phyloP scores from a whole-genome alignment of 768 basidiomycete species.

The Leucocoprinus leucothites region DNA sequence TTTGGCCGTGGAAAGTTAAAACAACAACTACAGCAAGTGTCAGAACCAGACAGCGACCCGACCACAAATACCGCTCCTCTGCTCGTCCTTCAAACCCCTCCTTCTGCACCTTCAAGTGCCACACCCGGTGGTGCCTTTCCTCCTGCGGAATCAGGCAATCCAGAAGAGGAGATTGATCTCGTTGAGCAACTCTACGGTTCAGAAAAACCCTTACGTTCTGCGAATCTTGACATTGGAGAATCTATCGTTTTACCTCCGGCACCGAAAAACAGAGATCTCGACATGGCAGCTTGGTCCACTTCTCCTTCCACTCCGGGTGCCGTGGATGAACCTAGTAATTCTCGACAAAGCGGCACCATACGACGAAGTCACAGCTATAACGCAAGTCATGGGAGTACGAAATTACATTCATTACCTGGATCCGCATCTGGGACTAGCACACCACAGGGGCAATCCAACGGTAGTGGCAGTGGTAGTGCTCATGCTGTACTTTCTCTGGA shows the following conservation, averaged over 20 bases:
- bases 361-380: background rate
- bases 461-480: slow-evolving; percentile 12
- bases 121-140: slow-evolving; percentile 20
- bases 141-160: slow-evolving; percentile 33
- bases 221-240: slow-evolving; percentile 76
- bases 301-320: slow-evolving; percentile 39
- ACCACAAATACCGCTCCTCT: background rate
- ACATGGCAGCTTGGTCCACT: slow-evolving; percentile 71
- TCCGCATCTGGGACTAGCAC: background rate
- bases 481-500: slow-evolving; percentile 69
- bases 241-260: slow-evolving; percentile 78
- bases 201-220: slow-evolving; percentile 67
- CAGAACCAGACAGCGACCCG: slow-evolving; percentile 26
- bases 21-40: slow-evolving; percentile 19
- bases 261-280: slow-evolving; percentile 88
- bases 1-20: slow-evolving; percentile 28
- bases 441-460: background rate
- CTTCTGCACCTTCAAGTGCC: slow-evolving; percentile 16
- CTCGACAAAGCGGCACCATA: background rate
- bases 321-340: slow-evolving; percentile 15
- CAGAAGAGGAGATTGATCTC: slow-evolving; percentile 84
- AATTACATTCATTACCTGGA: background rate
- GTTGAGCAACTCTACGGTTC: slow-evolving; percentile 94
- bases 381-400: background rate
- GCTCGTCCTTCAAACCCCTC: background rate